phyloP scores from a whole-genome alignment of 805 yeast species.

The Ogataea minuta region DNA sequence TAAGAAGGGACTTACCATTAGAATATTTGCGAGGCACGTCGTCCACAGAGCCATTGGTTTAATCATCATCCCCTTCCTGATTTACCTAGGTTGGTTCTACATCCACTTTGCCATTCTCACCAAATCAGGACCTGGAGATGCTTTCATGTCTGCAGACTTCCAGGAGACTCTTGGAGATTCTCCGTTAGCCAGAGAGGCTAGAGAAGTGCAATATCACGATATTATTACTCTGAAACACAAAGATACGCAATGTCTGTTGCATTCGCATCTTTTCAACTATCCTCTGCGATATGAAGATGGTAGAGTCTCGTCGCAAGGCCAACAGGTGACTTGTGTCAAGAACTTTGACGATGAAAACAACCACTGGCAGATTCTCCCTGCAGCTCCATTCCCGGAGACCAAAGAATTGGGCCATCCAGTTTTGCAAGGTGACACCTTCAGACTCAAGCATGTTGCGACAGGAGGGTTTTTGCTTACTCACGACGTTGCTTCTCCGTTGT shows the following conservation, averaged over 20 bases:
- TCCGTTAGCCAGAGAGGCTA: constrained; percentile 66
- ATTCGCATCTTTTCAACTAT: constrained; percentile 73
- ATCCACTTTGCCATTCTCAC: constrained; percentile 79
- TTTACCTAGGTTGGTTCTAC: constrained; percentile 88
- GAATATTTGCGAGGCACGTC: constrained; percentile 64
- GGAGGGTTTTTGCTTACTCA: constrained; percentile 81
- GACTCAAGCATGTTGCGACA: constrained; percentile 79
- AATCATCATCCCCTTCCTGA: constrained; percentile 73
- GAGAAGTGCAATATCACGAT: constrained; percentile 73
- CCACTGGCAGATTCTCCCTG: constrained; percentile 84
- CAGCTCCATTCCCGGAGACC: constrained; percentile 40
- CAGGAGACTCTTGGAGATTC: constrained; percentile 91
- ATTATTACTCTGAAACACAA: constrained; percentile 74
- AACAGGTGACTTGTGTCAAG: constrained; percentile 79
- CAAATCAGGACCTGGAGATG: constrained; percentile 94
- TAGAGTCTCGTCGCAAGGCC: constrained; percentile 89
- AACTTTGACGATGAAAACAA: constrained; percentile 60
- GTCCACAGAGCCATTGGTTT: constrained; percentile 68
- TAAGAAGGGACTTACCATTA: constrained; percentile 59
- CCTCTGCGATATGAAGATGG: constrained; percentile 97
- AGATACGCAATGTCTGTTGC: constrained; percentile 74
- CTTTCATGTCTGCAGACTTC: constrained; percentile 91
- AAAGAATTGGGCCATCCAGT: constrained; percentile 49
- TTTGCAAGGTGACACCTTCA: constrained; percentile 66
- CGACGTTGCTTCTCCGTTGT: constrained; percentile 93